phyloP scores from a whole-genome alignment of 2,329 filamentous ascomycete genomes.

The Monosporascus sp. region DNA sequence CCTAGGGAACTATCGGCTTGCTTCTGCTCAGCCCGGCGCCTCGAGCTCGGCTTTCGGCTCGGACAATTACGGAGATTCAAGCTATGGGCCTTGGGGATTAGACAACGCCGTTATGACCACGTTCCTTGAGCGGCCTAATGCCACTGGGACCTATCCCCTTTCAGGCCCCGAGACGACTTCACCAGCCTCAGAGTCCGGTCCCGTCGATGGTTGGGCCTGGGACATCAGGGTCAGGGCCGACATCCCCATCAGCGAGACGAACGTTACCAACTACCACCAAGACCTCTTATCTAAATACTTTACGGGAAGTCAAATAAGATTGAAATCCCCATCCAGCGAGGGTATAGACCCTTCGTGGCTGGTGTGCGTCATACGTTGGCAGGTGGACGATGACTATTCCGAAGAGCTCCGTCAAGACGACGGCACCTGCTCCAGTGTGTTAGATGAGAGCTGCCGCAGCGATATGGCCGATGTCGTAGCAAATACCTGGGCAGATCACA shows the following conservation, averaged over 20 bases:
- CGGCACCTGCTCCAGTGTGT: not conserved
- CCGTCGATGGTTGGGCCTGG: constrained; percentile 2
- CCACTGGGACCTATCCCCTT: constrained; percentile 1
- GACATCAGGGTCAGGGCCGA: constrained; percentile 1
- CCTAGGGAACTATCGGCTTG: not conserved
- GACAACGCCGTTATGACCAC: not conserved
- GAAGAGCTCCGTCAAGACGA: constrained; percentile 3
- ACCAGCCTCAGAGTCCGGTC: not conserved
- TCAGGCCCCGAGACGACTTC: constrained; percentile 1
- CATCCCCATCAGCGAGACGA: constrained; percentile 1
- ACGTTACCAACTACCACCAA: not conserved
- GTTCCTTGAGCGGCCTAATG: not conserved
- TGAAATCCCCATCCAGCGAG: not conserved
- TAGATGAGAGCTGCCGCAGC: not conserved
- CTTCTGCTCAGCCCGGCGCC: not conserved
- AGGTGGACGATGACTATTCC: not conserved
- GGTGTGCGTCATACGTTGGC: constrained; percentile 1
- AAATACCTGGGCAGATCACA: not conserved
- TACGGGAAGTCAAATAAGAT: constrained; percentile 1
- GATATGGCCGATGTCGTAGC: not conserved
- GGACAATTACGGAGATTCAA: not conserved
- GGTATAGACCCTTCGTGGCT: not conserved
- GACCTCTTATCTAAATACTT: not conserved
- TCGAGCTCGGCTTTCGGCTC: not conserved
- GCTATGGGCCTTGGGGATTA: not conserved